These are phyloP conservation scores for Picea abies DNA, from an alignment of 83 land plant species.

Conservation along the genomic window DNA sequence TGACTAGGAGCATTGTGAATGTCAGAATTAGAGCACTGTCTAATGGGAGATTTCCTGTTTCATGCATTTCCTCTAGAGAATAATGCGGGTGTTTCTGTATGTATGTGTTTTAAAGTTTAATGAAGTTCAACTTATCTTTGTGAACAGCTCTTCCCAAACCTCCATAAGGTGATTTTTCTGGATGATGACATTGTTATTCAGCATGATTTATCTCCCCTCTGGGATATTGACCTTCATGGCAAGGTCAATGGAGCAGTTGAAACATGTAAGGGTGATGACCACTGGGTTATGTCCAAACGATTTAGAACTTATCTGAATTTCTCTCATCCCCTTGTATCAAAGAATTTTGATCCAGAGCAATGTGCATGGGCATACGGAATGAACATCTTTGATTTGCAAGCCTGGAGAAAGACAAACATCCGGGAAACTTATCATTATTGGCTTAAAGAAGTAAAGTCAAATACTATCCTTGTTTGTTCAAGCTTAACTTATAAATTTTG, in stretches of 20 bases:
- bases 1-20: too few species aligned
- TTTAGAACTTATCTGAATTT: conserved; percentile 65
- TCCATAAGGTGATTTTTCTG: conserved; percentile 77
- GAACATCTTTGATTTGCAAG: conserved; percentile 71
- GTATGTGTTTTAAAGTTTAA: too few species aligned
- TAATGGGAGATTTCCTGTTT: too few species aligned
- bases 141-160: conserved; percentile 86
- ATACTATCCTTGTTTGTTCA: too few species aligned
- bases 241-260: conserved; percentile 85
- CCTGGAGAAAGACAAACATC: conserved; percentile 71
- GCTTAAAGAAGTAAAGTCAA: conserved; percentile 63
- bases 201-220: conserved; percentile 70
- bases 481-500: too few species aligned
- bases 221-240: conserved; percentile 71
- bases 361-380: conserved; percentile 86
- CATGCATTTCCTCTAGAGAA: too few species aligned
- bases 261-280: conserved; percentile 48
- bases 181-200: conserved; percentile 94
- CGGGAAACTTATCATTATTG: conserved; percentile 64
- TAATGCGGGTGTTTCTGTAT: too few species aligned
- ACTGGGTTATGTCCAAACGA: conserved; percentile 41
- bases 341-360: conserved; percentile 35
- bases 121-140: background rate
- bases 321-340: conserved; percentile 51
- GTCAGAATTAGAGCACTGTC: too few species aligned